Evolutionary conservation across 2,329 filamentous ascomycete species (phyloP).

Genomic region (Verticillium nubilum): DNA sequence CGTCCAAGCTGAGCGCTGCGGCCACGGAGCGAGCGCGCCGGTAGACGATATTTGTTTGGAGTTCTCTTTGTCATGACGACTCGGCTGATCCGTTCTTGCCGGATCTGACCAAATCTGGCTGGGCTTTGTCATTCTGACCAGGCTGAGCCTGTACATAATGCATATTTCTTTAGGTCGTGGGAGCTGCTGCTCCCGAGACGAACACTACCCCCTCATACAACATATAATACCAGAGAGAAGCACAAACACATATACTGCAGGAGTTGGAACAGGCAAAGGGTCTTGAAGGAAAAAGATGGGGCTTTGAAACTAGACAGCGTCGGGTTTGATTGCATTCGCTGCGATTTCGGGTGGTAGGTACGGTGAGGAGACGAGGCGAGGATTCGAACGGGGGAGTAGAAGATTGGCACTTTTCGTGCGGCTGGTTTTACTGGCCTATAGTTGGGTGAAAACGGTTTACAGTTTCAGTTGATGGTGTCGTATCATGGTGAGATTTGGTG

Average conservation of each 20-base stretch:
- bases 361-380: background rate
- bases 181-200: background rate
- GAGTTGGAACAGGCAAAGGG: background rate
- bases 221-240: background rate
- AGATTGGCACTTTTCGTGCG: background rate
- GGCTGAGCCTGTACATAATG: background rate
- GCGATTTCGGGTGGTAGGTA: background rate
- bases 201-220: background rate
- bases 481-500: too few relatives aligned
- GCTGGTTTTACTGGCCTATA: background rate
- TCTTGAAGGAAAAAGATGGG: background rate
- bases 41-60: background rate
- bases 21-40: slow-evolving; percentile 31
- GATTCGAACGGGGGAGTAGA: background rate
- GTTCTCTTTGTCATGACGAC: background rate
- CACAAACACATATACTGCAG: background rate
- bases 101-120: too few relatives aligned
- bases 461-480: background rate
- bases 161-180: background rate
- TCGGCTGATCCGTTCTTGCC: background rate
- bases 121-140: background rate
- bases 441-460: background rate
- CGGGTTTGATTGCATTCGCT: background rate
- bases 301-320: background rate
- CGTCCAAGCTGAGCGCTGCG: slow-evolving; percentile 16